These are phyloP conservation scores for Friedmanniomyces simplex DNA, from an alignment of 495 filamentous ascomycete genomes.

Conservation along the genomic window DNA sequence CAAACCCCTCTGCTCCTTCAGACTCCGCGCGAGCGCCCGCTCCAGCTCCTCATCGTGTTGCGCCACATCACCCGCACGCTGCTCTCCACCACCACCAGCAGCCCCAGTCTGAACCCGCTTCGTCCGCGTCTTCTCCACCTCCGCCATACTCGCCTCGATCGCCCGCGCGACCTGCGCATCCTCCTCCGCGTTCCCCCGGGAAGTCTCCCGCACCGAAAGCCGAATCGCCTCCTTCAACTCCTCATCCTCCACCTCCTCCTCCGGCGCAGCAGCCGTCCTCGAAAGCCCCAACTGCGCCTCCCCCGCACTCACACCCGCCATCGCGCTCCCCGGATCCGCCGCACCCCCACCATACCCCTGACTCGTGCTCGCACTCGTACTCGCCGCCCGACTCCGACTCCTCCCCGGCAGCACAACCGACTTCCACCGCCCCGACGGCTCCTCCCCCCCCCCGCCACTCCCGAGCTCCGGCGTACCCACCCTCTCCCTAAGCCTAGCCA, in stretches of 20 bases:
- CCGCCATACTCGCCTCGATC: conserved; percentile 55
- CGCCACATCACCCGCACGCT: conserved; percentile 24
- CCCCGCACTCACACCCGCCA: not conserved
- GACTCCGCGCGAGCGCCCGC: conserved; percentile 46
- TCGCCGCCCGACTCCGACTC: conserved; percentile 5
- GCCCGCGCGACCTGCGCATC: conserved; percentile 58
- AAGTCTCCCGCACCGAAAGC: conserved; percentile 56
- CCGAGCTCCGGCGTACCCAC: not conserved
- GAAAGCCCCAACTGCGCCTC: not conserved
- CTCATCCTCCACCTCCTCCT: conserved; percentile 25
- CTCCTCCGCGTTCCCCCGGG: conserved; percentile 53
- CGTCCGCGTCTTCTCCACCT: conserved; percentile 36
- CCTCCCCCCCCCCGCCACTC: too few species aligned
- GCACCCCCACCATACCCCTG: not conserved
- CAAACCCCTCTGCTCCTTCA: conserved; percentile 36
- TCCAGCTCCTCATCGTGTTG: conserved; percentile 38
- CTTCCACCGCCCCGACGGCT: too few species aligned
- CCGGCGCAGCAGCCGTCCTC: not conserved
- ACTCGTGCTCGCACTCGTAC: not conserved
- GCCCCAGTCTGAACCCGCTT: conserved; percentile 20
- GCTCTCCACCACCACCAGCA: too few species aligned
- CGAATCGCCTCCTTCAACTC: conserved; percentile 62
- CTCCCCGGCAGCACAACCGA: too few species aligned
- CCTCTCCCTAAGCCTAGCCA: not conserved
- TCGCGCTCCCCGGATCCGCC: too few species aligned